Evolutionary conservation across 495 filamentous ascomycete genomes (phyloP), one percentile per base, ranked within the genome.

Genomic region (Xylaria nigripes): DNA sequence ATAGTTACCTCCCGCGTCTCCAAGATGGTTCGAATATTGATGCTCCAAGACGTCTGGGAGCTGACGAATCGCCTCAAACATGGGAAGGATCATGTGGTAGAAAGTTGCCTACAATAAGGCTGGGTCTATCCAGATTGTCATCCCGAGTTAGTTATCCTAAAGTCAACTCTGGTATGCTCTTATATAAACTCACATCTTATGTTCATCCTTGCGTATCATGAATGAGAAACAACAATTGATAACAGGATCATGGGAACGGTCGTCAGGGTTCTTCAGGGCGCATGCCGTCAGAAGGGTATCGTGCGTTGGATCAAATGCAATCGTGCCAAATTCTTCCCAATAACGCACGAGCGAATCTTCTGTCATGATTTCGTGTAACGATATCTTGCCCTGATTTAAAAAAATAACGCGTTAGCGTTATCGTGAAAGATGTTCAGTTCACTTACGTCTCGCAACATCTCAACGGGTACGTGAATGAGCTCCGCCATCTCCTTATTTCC

Each of bases 401-500:
- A 6, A n/a, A 18, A 21, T 18, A 16, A 19, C 22, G 42, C 23
- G 45, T 43, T 7, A 56, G 24, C 42, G 19, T 42, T 21, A 45
- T 50, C 53, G 27, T 18, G n/a, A 48, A 30, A 42, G n/a, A 42
- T 48, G 51, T 40, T 6, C 32, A 18, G 23, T 32, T 25, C 21
- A 77, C 88, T 72, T 75, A 95, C 92, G 70, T 96, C 94, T 76
- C 90, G 78, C 57, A 99, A 72, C 56, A 80, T 83, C 62, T 96
- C 91, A 61, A 96, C 89, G 1, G 90, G 89, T 51, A 96, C 89
- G 60, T 89, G 84, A 51, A 99, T 93, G 41, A 99, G 77, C 68
- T 96, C 89, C 22, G 93, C 94, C 91, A 99, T 97, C 68, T 97
- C 93, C 61, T 92, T 95, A 66, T 99, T 99, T 2, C 92, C 93